These are phyloP conservation scores for Lachancea nothofagi DNA, from an alignment of 805 yeast genomes.

Conservation along the genomic window DNA sequence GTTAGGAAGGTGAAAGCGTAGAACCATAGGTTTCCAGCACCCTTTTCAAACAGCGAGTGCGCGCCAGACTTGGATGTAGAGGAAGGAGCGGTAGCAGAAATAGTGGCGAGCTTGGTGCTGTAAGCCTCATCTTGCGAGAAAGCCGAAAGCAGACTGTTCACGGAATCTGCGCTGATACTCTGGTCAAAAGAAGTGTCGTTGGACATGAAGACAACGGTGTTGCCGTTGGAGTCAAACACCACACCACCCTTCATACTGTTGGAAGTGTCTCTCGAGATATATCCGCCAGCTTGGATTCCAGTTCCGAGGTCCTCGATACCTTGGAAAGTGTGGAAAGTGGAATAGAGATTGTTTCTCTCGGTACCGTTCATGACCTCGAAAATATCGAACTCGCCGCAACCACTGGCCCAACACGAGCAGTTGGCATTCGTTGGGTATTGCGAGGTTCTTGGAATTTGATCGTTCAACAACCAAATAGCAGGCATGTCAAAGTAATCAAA, in stretches of 20 bases:
- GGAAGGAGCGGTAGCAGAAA: slow-evolving; percentile 37
- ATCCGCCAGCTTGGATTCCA: slow-evolving; percentile 56
- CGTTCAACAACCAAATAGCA: slow-evolving; percentile 71
- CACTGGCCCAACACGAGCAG: slow-evolving; percentile 73
- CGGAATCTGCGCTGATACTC: slow-evolving; percentile 39
- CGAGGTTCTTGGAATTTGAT: slow-evolving; percentile 68
- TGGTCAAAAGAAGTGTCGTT: slow-evolving; percentile 46
- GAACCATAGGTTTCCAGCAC: slow-evolving; percentile 24
- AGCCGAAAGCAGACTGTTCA: slow-evolving; percentile 42
- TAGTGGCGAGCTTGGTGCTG: slow-evolving; percentile 30
- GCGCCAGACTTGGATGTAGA: slow-evolving; percentile 25
- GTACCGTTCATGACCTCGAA: slow-evolving; percentile 69
- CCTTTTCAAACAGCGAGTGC: slow-evolving; percentile 14
- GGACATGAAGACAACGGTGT: slow-evolving; percentile 55
- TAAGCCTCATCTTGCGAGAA: slow-evolving; percentile 30
- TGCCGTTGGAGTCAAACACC: slow-evolving; percentile 56
- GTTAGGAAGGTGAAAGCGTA: slow-evolving; percentile 23
- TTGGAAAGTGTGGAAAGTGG: slow-evolving; percentile 74
- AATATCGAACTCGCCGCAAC: slow-evolving; percentile 75
- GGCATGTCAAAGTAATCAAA: slow-evolving; percentile 51
- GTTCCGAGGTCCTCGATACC: slow-evolving; percentile 50
- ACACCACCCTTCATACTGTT: slow-evolving; percentile 66
- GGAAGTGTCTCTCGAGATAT: slow-evolving; percentile 47
- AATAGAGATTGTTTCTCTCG: slow-evolving; percentile 47
- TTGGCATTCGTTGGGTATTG: slow-evolving; percentile 55